Conservation (phyloP, 306 rosid species). For the Inga oerstediana region DNA sequence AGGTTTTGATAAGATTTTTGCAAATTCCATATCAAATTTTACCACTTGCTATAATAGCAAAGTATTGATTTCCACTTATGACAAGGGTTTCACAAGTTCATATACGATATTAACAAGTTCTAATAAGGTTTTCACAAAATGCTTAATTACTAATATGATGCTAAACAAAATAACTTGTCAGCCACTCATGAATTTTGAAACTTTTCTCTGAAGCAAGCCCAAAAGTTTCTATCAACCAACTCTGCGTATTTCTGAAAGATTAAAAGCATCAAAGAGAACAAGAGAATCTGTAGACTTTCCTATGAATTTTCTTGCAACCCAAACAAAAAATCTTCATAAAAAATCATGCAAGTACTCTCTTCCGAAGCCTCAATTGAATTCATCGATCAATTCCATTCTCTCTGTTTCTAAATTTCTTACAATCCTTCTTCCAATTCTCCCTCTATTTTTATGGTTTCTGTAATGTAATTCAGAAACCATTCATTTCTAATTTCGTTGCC, state of each 20-base stretch:
- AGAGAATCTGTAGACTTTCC: constrained; percentile 16
- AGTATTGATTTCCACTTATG: too few relatives aligned
- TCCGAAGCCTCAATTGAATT: not conserved
- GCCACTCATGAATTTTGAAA: constrained; percentile 21
- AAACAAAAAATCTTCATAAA: constrained; percentile 18
- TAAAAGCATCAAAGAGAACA: not conserved
- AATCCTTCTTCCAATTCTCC: not conserved
- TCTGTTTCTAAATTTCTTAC: not conserved
- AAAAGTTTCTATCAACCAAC: not conserved
- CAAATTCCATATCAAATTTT: too few relatives aligned
- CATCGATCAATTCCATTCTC: not conserved
- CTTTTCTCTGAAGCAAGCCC: constrained; percentile 22
- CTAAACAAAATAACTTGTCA: not conserved
- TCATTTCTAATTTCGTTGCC: not conserved
- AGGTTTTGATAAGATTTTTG: too few relatives aligned
- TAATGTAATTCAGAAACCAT: not conserved
- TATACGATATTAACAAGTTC: too few relatives aligned
- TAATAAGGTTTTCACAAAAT: not conserved
- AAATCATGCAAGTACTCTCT: not conserved
- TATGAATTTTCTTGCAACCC: constrained; percentile 6
- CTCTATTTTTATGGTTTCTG: not conserved
- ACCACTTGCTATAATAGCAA: too few relatives aligned
- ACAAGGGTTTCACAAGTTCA: too few relatives aligned
- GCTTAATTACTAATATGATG: not conserved
- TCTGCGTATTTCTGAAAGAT: too few relatives aligned